These are phyloP conservation scores for Blastocystis sp. DNA, from an alignment of 352 stramenopile species.

Conservation along the genomic window DNA sequence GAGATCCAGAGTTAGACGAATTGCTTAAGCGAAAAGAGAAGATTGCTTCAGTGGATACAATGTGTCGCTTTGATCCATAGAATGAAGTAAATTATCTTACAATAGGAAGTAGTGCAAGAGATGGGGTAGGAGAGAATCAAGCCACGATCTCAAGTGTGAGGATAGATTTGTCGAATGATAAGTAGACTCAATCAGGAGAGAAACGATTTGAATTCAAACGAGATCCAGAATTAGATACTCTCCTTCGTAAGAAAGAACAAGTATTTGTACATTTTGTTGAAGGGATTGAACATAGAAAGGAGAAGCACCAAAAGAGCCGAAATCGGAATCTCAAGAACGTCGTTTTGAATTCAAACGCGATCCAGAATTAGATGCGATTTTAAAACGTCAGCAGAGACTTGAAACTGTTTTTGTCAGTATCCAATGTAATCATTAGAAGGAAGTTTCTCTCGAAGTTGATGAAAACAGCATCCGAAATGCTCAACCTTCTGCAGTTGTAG, in stretches of 20 bases:
- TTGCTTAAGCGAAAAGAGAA: conserved; percentile 7
- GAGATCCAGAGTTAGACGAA: neutral
- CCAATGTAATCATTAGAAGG: neutral
- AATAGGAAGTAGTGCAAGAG: neutral
- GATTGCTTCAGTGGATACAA: neutral
- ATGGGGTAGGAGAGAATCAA: neutral
- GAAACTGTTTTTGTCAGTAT: neutral
- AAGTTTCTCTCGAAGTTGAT: neutral
- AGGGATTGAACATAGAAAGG: neutral
- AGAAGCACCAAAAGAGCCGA: neutral
- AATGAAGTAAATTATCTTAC: neutral
- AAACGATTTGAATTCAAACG: neutral
- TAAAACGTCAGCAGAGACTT: neutral
- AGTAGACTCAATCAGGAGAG: too few species aligned
- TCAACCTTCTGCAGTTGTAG: neutral
- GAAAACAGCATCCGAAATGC: neutral
- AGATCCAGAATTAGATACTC: neutral
- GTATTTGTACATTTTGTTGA: neutral
- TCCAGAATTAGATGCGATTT: neutral
- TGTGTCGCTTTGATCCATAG: neutral
- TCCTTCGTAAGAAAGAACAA: neutral
- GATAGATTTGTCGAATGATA: too few species aligned
- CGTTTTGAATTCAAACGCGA: neutral
- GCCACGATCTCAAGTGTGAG: neutral
- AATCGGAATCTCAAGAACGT: neutral